These are phyloP conservation scores for Arthrinium puccinioides DNA, from an alignment of 2,329 filamentous ascomycete genomes.

Conservation along the genomic window DNA sequence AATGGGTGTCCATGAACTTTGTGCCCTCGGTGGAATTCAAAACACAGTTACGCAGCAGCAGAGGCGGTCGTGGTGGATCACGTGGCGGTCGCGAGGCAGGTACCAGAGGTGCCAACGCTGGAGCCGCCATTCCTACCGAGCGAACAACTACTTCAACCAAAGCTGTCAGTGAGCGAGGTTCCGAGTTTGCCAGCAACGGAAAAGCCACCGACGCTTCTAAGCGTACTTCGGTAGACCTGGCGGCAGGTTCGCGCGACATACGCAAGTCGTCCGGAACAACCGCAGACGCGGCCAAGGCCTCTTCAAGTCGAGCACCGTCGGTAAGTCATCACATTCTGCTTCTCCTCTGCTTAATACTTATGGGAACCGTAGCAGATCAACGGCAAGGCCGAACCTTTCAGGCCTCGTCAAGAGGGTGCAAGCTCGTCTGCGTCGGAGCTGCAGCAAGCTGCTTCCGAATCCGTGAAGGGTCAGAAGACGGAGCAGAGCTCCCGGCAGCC, in stretches of 20 bases:
- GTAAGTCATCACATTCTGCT: no score
- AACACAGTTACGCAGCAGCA: constrained; percentile 63
- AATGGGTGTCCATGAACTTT: constrained; percentile 79
- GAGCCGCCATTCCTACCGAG: constrained; percentile 2
- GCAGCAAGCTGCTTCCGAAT: not conserved
- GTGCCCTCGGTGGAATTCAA: constrained; percentile 81
- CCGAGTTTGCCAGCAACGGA: not conserved
- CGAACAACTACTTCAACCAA: not conserved
- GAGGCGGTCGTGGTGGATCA: constrained; percentile 32
- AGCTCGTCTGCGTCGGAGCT: constrained; percentile 1
- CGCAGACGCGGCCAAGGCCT: constrained; percentile 35
- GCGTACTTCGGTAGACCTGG: constrained; percentile 34
- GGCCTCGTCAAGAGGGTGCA: not conserved
- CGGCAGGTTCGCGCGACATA: constrained; percentile 30
- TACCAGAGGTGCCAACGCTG: constrained; percentile 12
- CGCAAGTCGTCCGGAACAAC: constrained; percentile 32
- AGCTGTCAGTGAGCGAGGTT: not conserved
- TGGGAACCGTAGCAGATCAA: constrained; percentile 1
- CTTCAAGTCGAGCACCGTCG: constrained; percentile 18
- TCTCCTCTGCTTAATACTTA: no score
- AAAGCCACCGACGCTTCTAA: constrained; percentile 24
- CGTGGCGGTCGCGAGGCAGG: constrained; percentile 20
- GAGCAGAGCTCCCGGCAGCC: constrained; percentile 1
- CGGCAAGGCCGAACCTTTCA: constrained; percentile 3
- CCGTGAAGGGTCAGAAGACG: not conserved